Evolutionary conservation across 2,329 filamentous ascomycete genomes (phyloP), one percentile per base, ranked within the genome.

Genomic region (Coniella lustricola): DNA sequence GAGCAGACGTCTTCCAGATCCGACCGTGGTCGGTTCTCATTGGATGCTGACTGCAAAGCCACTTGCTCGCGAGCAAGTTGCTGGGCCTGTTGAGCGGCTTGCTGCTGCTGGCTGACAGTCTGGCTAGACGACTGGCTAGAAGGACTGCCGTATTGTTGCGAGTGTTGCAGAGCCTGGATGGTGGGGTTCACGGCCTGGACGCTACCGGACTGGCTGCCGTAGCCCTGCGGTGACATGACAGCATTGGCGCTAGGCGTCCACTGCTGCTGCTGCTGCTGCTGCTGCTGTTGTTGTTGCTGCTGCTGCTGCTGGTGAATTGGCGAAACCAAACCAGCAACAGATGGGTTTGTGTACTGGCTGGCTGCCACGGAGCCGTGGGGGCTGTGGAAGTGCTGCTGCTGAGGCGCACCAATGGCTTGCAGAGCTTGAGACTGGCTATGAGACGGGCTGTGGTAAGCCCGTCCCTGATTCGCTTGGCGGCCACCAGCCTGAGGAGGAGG

Each of bases 1-100:
- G 77, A 72, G 18, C 84, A 73, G 44, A 73, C 66, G 43, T 72
- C 68, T 35, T 75, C 68, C 44, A 81, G 67, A 58, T 88, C 82
- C 7, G 69, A 54, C 42, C 80, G 73, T 55, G 76, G 74, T 17
- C 57, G 60, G 22, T 58, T 72, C 57, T 56, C 71, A 60, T 66
- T 72, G 64, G 55, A 69, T 61, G 52, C 60, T n/a, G 57, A 66
- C 53, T 60, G 70, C 58, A 56, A 69, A 55, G 58, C 66, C 50
- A 62, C 64, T n/a, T 60, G 58, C 25, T 55, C 55, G 13, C 43
- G 38, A 29, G 39, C 36, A 36, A 44, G 40, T n/a, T 32, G 40
- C 18, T 47, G 48, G 4, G 39, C 31, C 29, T 52, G 46, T n/a
- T 52, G 50, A 18, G 18, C 42, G 25, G 46, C 33, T 37, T 46